A percentile compares a stretch with the other conserved stretches of the same genome.
phyloP scores from a whole-genome alignment of 768 basidiomycete genomes.

The Phylloporus sp. region DNA sequence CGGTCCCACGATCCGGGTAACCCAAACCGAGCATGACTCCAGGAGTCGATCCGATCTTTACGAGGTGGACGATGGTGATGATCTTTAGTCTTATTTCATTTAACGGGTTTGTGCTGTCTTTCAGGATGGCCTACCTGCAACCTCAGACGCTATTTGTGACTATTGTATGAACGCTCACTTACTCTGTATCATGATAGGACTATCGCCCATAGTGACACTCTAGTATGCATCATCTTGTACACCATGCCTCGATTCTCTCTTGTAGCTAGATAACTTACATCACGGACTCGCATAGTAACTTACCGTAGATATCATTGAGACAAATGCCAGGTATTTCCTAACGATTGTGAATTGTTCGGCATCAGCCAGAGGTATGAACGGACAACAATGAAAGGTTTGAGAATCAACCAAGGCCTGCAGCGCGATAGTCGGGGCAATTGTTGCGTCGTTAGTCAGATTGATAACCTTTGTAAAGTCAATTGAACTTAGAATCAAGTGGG shows the following conservation, averaged over 20 bases:
- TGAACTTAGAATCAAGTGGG: too few species aligned
- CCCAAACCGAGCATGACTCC: neutral
- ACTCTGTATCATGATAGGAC: constrained; percentile 7
- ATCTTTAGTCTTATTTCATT: neutral
- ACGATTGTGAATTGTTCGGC: too few species aligned
- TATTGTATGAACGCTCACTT: neutral
- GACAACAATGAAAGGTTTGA: too few species aligned
- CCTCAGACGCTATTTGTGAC: neutral
- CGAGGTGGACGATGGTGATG: neutral
- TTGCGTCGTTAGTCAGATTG: too few species aligned
- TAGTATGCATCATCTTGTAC: neutral
- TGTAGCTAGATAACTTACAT: constrained; percentile 3
- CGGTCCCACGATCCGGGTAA: neutral
- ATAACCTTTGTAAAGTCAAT: too few species aligned
- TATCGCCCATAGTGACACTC: neutral
- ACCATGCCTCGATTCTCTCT: neutral
- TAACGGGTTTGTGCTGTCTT: neutral
- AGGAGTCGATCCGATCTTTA: neutral
- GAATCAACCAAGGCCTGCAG: too few species aligned
- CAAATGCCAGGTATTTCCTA: neutral
- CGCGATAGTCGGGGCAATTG: too few species aligned
- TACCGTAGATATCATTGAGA: neutral
- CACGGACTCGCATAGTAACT: constrained; percentile 6
- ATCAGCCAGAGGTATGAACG: too few species aligned
- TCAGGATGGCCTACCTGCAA: neutral